Base-by-base conservation (phyloP, 768 basidiomycete genomes). In the Suillus luteus region DNA sequence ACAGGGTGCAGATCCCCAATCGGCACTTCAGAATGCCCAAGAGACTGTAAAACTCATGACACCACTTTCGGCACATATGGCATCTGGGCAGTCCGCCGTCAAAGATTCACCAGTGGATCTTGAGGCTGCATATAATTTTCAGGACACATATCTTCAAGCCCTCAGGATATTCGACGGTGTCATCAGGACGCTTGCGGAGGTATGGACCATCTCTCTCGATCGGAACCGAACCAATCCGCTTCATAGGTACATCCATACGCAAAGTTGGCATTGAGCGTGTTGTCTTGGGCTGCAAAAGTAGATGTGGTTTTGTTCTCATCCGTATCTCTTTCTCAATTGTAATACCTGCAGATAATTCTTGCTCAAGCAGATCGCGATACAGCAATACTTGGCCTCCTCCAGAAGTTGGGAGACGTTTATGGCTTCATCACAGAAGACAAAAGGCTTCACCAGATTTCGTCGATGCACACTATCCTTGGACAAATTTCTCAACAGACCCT, bases 241-340 rank as follows among this genome's bases (percentile, higher is more conserved):
- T 19, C 43, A 11, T 14, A 38, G 38, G 38, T 62, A 2, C 62
- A 62, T 57, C 62, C 62, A 17, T 62, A 62, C n/a, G 54, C 62
- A 3, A 55, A 52, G n/a, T 41, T 62, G 38, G 62, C 62, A 33
- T 15, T 55, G 27, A 27, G 38, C 12, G 54, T 55, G 15, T 43
- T 62, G 62, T 24, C 54, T 11, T 41, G 17, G n/a, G 62, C 62
- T 8, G 35, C 51, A 41, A 58, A 58, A 7, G 52, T 55, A n/a
- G 33, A 31, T 55, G 2, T 31, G 31, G 2, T 31, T 31, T 31
- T 4, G 31, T 2, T 31, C 31, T 31, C 31, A 31, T 31, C 19
- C 41, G 22, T 14, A 40, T 40, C 40, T 40, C 40, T 12, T 40
- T 19, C 31, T 33, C 55, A 19, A 1, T 55, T 6, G 11, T 38